Evolutionary conservation across 2,329 filamentous ascomycete species (phyloP), one percentile per base, ranked within the genome.

Genomic region (Daldinia eschscholtzii): DNA sequence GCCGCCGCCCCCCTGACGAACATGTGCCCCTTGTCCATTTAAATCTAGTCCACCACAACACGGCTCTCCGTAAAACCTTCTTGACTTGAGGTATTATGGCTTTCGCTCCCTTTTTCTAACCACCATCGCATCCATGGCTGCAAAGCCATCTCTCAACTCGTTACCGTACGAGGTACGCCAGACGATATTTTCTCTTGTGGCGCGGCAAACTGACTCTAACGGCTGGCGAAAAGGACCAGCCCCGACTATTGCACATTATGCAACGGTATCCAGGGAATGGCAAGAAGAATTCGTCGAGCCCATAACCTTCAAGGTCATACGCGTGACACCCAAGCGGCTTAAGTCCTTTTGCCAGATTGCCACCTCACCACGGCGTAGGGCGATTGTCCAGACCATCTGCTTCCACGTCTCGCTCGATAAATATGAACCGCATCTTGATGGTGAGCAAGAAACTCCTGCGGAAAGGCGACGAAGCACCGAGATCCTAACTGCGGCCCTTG

Each of bases 111-210:
- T 61, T 23, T 37, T 30, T 10, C 37, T 42, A 28, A 18, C 35
- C n/a, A 57, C 9, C 13, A 48, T 48, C 26, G 10, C 12, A 55
- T 5, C 39, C 56, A 67, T 71, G 68, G 58, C 63, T 26, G 55
- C 42, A 18, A 28, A 28, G 26, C 41, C 56, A 9, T 71, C 69
- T 7, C 53, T 71, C 18, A 67, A 69, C 66, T 69, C 66, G 59
- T 67, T 71, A 48, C 69, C 69, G 33, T 69, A 69, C 65, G 69
- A 71, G 63, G 64, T 71, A 62, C 69, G 69, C 69, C 69, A 65
- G 37, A 64, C 58, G 20, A 71, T 71, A 12, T 68, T 67, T 50
- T 62, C 60, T 28, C 63, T 69, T 20, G 42, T 71, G 44, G 63
- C 57, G 23, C 69, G 57, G 44, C 69, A 69, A 28, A 67, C 66